Evolutionary conservation across 163 green algal species (phyloP), one percentile per base, ranked within the genome.

Genomic region (Chlorella variabilis): DNA sequence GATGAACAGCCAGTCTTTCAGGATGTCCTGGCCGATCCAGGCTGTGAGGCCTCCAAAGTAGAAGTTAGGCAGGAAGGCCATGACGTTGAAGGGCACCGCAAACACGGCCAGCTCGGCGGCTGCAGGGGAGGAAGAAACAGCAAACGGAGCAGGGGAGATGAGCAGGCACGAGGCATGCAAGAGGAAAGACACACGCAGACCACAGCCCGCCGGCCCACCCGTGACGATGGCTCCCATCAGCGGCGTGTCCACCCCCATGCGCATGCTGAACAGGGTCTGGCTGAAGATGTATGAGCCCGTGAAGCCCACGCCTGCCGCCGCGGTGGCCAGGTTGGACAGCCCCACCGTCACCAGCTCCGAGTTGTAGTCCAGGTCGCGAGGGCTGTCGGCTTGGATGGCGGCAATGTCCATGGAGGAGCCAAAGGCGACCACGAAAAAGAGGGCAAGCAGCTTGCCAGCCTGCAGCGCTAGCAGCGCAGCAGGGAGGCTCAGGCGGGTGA

Each of bases 361-460:
- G 87, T 98, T 94, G 91, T 94, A 97, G 86, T 98, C 93, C 29
- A 98, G 87, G 9, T 85, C 88, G 0, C 66, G 67, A 20, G 81
- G 75, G 3, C 65, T 42, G 41, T 88, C 80, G 23, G 81, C 70
- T 69, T 95, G 91, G 42, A 93, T 89, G 42, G 68, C 20, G 15
- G 38, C 79, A 31, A 97, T 87, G 76, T 96, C 94, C 84, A 98
- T 91, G 84, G 85, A 94, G 63, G 77, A 91, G 20, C 94, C 94
- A 86, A 98, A 97, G 49, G 90, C 90, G 3, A 97, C 93, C 59
- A 98, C 90, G 36, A 96, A 83, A 77, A 94, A 94, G 38, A 98
- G 90, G 0, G 85, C 92, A 33, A 90, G 25, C 69, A 93, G 61
- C 62, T 87, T n/a, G n/a, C 81, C 15, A 25, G 15, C 15, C 4